These are phyloP conservation scores for Pseudocercospora ulei DNA, from an alignment of 2,329 filamentous ascomycete genomes.

Conservation along the genomic window DNA sequence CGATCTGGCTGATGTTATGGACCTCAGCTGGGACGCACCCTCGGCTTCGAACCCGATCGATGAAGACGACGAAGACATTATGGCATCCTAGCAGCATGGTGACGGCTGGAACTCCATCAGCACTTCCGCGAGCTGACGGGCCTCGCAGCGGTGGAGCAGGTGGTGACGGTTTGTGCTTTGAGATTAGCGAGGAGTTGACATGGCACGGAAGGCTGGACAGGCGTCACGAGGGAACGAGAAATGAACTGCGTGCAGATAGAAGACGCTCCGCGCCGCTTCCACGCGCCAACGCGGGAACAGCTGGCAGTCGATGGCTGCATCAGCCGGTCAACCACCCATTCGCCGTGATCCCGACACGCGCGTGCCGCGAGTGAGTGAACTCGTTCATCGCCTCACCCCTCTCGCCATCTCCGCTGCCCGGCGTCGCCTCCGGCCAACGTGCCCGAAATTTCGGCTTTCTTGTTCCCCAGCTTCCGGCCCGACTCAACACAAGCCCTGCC, in stretches of 20 bases:
- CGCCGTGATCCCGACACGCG: too few species aligned
- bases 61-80: conserved; percentile 32
- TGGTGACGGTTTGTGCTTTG: background rate
- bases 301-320: conserved; percentile 2
- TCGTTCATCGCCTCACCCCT: too few species aligned
- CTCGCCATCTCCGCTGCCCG: too few species aligned
- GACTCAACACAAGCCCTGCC: background rate
- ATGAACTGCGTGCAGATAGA: background rate
- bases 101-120: too few species aligned
- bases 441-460: conserved; percentile 3
- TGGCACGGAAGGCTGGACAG: background rate
- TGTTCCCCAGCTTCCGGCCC: conserved; percentile 2
- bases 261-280: background rate
- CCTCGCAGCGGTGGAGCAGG: background rate
- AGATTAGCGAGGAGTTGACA: conserved; percentile 13
- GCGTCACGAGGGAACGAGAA: conserved; percentile 5
- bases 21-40: conserved; percentile 30
- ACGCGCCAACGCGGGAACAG: conserved; percentile 1
- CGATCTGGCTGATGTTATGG: conserved; percentile 34
- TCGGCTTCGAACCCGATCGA: conserved; percentile 16
- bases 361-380: too few species aligned
- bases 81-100: conserved; percentile 19
- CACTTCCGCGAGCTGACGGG: background rate
- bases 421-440: conserved; percentile 3
- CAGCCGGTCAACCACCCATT: too few species aligned